A percentile compares a stretch with the other conserved stretches of the same genome.
phyloP scores from a whole-genome alignment of 1,139 yeast genomes.

The Geotrichum aggregatum region DNA sequence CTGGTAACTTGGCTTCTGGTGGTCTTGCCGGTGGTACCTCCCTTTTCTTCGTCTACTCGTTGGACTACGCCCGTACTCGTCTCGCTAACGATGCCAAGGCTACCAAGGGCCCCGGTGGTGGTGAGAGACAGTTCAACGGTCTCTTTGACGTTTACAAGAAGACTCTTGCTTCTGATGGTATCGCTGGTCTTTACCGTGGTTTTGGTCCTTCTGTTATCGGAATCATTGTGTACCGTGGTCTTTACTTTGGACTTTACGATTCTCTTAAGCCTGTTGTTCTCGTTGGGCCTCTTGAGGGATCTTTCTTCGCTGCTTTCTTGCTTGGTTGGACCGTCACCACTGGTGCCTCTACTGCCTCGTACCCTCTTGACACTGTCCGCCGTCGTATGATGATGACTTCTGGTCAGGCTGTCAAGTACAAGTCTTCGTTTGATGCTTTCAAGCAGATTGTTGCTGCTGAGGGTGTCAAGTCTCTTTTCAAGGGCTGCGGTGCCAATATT shows the following conservation, averaged over 20 bases:
- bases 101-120: conserved; percentile 57
- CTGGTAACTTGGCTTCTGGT: conserved; percentile 80
- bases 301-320: conserved; percentile 68
- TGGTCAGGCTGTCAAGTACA: conserved; percentile 73
- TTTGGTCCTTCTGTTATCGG: conserved; percentile 79
- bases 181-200: conserved; percentile 81
- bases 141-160: conserved; percentile 71
- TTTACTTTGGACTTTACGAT: conserved; percentile 77
- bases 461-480: conserved; percentile 68
- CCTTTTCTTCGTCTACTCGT: conserved; percentile 68
- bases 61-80: conserved; percentile 81
- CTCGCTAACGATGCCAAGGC: conserved; percentile 79
- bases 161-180: conserved; percentile 71
- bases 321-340: conserved; percentile 79
- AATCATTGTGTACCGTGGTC: conserved; percentile 78
- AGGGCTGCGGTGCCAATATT: conserved; percentile 84
- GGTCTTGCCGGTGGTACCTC: conserved; percentile 81
- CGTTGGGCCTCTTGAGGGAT: conserved; percentile 67
- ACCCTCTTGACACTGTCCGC: conserved; percentile 79
- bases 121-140: conserved; percentile 77
- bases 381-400: conserved; percentile 89
- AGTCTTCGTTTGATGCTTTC: conserved; percentile 72
- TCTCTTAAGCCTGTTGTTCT: conserved; percentile 72
- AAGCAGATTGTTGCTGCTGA: conserved; percentile 64
- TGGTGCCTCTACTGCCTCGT: conserved; percentile 74